These are phyloP conservation scores for Epichloe aotearoae DNA, from an alignment of 2,329 filamentous ascomycete genomes.

Conservation along the genomic window DNA sequence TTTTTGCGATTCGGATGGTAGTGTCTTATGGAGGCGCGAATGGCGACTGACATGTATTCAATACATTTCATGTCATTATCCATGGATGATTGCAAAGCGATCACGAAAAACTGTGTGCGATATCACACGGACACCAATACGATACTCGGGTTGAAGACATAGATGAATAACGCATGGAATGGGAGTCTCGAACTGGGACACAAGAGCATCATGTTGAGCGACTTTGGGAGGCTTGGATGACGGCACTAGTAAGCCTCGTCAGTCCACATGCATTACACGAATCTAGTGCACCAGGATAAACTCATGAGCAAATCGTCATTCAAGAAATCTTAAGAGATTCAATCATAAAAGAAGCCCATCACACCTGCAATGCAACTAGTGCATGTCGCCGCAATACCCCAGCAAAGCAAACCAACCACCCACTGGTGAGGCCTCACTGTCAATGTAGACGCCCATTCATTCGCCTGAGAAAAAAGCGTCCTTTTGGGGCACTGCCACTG, in stretches of 20 bases:
- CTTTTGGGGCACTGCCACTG: too few relatives aligned
- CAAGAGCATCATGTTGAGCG: constrained; percentile 6
- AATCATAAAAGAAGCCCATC: too few relatives aligned
- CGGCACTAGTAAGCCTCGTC: neutral
- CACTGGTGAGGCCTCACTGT: too few relatives aligned
- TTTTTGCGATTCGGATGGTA: neutral
- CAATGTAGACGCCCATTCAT: too few relatives aligned
- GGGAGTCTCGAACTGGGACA: constrained; percentile 7
- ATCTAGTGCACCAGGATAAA: neutral
- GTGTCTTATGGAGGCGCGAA: neutral
- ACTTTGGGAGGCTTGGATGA: constrained; percentile 8
- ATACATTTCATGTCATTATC: constrained; percentile 6
- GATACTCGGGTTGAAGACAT: constrained; percentile 8
- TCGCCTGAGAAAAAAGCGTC: too few relatives aligned
- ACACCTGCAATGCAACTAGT: too few relatives aligned
- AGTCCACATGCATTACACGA: neutral
- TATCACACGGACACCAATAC: constrained; percentile 5
- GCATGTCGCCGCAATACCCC: too few relatives aligned
- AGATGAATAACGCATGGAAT: constrained; percentile 10
- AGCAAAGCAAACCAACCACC: too few relatives aligned
- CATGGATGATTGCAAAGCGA: neutral
- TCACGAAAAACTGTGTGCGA: constrained; percentile 1
- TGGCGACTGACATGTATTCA: constrained; percentile 17
- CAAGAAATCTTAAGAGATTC: too few relatives aligned
- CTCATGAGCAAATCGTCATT: neutral